These are phyloP conservation scores for Phytophthora pistaciae DNA, from an alignment of 352 stramenopile genomes.

Conservation along the genomic window DNA sequence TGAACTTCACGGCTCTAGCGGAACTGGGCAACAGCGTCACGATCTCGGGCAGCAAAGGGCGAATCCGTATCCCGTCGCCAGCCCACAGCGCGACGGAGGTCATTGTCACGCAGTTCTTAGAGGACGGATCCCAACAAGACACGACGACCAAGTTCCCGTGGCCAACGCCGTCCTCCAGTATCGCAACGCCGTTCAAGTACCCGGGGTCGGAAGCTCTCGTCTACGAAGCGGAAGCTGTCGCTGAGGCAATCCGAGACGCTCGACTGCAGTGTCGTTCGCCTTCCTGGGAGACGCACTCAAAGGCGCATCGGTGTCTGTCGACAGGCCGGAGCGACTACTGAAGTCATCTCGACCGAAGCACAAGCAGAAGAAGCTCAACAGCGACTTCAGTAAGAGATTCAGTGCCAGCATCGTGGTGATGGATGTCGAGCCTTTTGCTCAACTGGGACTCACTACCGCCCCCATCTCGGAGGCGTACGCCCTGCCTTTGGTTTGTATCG, in stretches of 20 bases:
- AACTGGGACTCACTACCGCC: not conserved
- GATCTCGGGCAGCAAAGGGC: slow-evolving; percentile 80
- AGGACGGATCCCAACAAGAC: slow-evolving; percentile 37
- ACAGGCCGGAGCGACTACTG: not conserved
- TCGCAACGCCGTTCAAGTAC: slow-evolving; percentile 59
- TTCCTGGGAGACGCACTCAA: slow-evolving; percentile 5
- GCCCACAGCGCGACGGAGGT: slow-evolving; percentile 64
- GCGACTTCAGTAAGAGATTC: not conserved
- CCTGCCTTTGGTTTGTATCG: slow-evolving; percentile 4
- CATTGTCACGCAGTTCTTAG: slow-evolving; percentile 40
- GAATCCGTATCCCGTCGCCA: slow-evolving; percentile 67
- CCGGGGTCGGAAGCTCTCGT: slow-evolving; percentile 57
- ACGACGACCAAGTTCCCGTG: slow-evolving; percentile 52
- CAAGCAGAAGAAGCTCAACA: not conserved
- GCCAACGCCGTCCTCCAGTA: slow-evolving; percentile 30
- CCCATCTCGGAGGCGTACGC: not conserved
- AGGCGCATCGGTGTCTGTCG: not conserved
- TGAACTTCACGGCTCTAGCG: slow-evolving; percentile 66
- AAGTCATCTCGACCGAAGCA: not conserved
- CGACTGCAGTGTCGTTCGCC: slow-evolving; percentile 43
- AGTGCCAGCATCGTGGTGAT: slow-evolving; percentile 1
- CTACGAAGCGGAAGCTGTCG: slow-evolving; percentile 83
- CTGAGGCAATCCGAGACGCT: slow-evolving; percentile 52
- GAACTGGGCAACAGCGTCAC: slow-evolving; percentile 69
- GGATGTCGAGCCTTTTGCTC: not conserved